phyloP scores from a whole-genome alignment of 78 protist genomes.

The Protostelium mycophagum region DNA sequence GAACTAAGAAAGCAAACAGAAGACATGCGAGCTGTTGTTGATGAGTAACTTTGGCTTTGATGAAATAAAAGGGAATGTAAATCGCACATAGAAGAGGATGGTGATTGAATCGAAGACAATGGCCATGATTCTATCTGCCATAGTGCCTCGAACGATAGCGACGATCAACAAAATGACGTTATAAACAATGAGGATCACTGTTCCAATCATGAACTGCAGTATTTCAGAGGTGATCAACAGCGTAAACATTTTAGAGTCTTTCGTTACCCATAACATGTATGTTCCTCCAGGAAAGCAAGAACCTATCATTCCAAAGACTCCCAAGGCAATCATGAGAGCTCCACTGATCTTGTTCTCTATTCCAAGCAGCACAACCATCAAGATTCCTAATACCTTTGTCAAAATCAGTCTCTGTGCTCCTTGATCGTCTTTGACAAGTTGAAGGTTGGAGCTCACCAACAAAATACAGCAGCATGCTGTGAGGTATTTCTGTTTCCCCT shows the following conservation, averaged over 20 bases:
- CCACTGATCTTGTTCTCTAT: neutral
- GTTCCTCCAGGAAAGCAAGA: neutral
- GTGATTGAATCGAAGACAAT: neutral
- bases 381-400: neutral
- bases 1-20: neutral
- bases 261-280: neutral
- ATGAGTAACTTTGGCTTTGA: too few relatives aligned
- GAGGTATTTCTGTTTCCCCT: neutral
- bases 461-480: neutral
- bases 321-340: neutral
- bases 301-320: neutral
- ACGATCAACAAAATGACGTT: neutral
- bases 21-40: neutral
- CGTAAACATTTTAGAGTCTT: neutral
- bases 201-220: neutral
- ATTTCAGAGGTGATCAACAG: too few relatives aligned
- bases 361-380: neutral
- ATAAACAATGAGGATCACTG: neutral
- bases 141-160: neutral
- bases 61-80: neutral
- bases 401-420: neutral
- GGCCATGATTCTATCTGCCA: neutral
- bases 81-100: neutral
- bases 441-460: neutral
- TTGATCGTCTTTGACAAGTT: too few relatives aligned